Percentiles rank a stretch among this genome's conserved stretches.
Conservation (phyloP, 805 yeast genomes). For the Wickerhamiella australiensis region DNA sequence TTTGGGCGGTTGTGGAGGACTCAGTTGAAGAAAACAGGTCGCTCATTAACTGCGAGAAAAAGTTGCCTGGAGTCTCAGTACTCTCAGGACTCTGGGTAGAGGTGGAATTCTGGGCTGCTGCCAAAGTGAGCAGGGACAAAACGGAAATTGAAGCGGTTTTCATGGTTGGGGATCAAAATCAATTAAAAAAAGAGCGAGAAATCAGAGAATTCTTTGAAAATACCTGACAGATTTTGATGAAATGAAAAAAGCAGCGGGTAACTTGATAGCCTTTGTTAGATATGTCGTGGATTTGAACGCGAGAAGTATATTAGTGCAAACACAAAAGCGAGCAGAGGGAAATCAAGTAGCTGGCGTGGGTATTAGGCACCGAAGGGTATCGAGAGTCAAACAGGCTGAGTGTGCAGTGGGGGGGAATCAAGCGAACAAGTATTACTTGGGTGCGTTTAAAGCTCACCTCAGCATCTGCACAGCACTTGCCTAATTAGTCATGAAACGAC, state of each 20-base stretch:
- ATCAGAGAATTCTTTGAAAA: conserved; percentile 3
- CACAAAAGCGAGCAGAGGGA: neutral
- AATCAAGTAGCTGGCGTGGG: neutral
- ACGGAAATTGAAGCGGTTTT: neutral
- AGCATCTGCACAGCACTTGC: conserved; percentile 6
- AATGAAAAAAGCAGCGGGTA: neutral
- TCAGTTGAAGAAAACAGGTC: neutral
- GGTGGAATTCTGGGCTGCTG: conserved; percentile 9
- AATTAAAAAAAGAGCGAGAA: conserved; percentile 11
- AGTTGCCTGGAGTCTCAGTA: conserved; percentile 1
- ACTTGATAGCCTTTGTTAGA: conserved; percentile 1
- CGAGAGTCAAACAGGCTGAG: neutral
- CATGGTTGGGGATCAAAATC: neutral
- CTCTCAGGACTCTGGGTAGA: neutral
- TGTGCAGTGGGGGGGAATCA: neutral
- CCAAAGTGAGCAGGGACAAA: conserved; percentile 2
- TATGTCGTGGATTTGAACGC: neutral
- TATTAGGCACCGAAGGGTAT: conserved; percentile 1
- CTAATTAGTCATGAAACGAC: conserved; percentile 7
- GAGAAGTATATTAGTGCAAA: conserved; percentile 1
- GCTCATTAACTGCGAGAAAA: neutral
- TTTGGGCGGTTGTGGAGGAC: neutral
- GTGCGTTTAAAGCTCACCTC: conserved; percentile 8
- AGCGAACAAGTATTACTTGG: conserved; percentile 8
- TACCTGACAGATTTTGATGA: conserved; percentile 3